Evolutionary conservation across 2,329 filamentous ascomycete species (phyloP), one percentile per base, ranked within the genome.

Genomic region (Periglandula ipomoeae): DNA sequence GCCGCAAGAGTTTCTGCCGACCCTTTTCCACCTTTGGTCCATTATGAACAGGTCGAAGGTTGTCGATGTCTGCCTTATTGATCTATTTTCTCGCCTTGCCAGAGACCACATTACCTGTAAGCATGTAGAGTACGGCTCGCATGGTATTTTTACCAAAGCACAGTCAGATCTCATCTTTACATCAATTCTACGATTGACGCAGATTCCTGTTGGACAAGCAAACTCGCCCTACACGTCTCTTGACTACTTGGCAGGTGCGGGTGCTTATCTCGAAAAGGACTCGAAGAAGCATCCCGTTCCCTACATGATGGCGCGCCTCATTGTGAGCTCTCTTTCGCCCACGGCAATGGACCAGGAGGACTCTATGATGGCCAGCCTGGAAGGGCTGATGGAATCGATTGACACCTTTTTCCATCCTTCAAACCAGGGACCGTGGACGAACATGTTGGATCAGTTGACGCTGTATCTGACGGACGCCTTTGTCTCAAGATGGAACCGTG

Each of bases 401-500:
- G 93, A 98, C 65, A 98, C 93, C 1, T 98, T 98, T 67, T 98
- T 96, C 73, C 93, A 98, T 60, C 93, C 93, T 2, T 98, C 93
- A 2, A 98, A 98, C 65, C 87, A 91, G 46, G 93, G 93, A 13
- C 73, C 73, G 13, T 98, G 93, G 93, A 95, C 91, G 1, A 89
- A 82, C 59, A 86, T 91, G 55, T 72, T 98, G 39, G 85, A 89
- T 3, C 91, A 97, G 65, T 75, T 98, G 47, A 87, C 93, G 5
- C 90, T 90, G 63, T 95, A 95, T 65, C 74, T 98, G 5, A 85
- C 90, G 2, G 93, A 98, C 64, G 90, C 95, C 59, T 98, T 98
- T 65, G 88, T 98, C 39, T 93, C 95, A 70, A 84, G 93, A 46
- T 98, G 90, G 90, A 97, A 98, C 62, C 82, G 91, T 46, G 93